Base-by-base conservation (phyloP, 2,329 filamentous ascomycete genomes). In the Talaromyces sp. region DNA sequence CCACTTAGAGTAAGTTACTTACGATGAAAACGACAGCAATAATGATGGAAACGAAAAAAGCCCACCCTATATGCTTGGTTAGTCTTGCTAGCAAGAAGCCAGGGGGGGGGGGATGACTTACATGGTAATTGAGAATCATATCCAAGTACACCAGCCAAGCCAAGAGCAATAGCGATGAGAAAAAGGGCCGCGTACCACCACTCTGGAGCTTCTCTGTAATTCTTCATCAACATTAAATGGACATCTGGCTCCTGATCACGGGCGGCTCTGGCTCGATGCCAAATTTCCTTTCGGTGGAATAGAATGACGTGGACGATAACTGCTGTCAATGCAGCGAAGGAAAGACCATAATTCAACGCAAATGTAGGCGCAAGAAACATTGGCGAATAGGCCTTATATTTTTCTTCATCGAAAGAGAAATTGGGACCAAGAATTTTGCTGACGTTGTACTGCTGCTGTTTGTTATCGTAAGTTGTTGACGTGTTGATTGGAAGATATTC, bases 141-240 rank as follows among this genome's bases (percentile, higher is more conserved):
- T 37, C 49, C 58, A 36, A 62, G 52, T 43, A 60, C 47, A 1
- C 57, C 65, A 14, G 62, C 58, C 29, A 74, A 61, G 13, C 71
- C 69, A 0, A 75, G 52, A 0, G 60, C 73, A 14, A 74, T 35
- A 6, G 71, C 61, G 0, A 66, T 29, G 2, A 69, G 30, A 4
- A 72, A 70, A 7, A 76, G 39, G 2, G 36, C 55, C 1, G 14
- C 24, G 68, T 86, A 86, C 84, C 84, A 87, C 82, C 81, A 86
- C 1, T 80, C 80, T 0, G 84, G 84, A 0, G 83, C 84, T 86
- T 58, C 56, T 0, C 76, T 79, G 1, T 86, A 86, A 62, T 83
- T 84, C 47, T 70, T 75, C 84, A 86, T 86, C 19, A 86, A 70
- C 54, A 81, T 83, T 80, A 86, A 85, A 66, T 86, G 84, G 32